These are phyloP conservation scores for Boletus vermiculosoides DNA, from an alignment of 768 basidiomycete species.

Conservation along the genomic window DNA sequence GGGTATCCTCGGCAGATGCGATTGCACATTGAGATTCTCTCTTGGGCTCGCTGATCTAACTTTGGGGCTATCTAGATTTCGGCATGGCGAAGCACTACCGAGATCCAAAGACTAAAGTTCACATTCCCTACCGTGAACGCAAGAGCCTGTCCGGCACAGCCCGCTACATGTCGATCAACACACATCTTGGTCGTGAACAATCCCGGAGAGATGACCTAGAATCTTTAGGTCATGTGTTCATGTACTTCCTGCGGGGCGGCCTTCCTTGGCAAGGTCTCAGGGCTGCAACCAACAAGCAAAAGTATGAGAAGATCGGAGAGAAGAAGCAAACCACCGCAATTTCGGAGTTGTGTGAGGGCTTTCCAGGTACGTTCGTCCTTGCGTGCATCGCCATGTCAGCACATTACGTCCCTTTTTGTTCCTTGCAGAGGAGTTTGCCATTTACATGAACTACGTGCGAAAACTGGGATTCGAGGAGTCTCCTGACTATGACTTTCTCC, in stretches of 20 bases:
- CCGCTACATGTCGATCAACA: slow-evolving; percentile 99
- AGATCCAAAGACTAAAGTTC: slow-evolving; percentile 95
- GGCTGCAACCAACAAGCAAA: slow-evolving; percentile 99
- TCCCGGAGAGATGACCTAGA: slow-evolving; percentile 95
- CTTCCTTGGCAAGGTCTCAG: slow-evolving; percentile 98
- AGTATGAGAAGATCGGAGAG: slow-evolving; percentile 99
- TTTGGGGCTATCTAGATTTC: slow-evolving; percentile 60
- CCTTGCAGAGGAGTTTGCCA: slow-evolving; percentile 81
- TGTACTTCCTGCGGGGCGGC: slow-evolving; percentile 97
- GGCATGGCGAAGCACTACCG: slow-evolving; percentile 99
- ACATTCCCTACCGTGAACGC: slow-evolving; percentile 99
- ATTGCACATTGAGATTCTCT: neutral
- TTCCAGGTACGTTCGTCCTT: slow-evolving; percentile 62
- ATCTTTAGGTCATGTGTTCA: slow-evolving; percentile 97
- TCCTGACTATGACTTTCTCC: slow-evolving; percentile 96
- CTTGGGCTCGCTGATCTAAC: slow-evolving; percentile 8
- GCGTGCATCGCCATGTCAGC: neutral
- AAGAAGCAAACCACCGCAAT: slow-evolving; percentile 96
- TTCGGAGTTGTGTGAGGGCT: slow-evolving; percentile 91
- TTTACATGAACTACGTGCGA: slow-evolving; percentile 99
- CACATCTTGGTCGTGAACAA: slow-evolving; percentile 93
- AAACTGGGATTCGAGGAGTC: slow-evolving; percentile 97
- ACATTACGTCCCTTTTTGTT: neutral
- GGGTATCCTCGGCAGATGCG: neutral
- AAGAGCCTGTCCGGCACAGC: slow-evolving; percentile 97